Evolutionary conservation across 768 basidiomycete genomes (phyloP).

Genomic region (Mycena kentingensis): DNA sequence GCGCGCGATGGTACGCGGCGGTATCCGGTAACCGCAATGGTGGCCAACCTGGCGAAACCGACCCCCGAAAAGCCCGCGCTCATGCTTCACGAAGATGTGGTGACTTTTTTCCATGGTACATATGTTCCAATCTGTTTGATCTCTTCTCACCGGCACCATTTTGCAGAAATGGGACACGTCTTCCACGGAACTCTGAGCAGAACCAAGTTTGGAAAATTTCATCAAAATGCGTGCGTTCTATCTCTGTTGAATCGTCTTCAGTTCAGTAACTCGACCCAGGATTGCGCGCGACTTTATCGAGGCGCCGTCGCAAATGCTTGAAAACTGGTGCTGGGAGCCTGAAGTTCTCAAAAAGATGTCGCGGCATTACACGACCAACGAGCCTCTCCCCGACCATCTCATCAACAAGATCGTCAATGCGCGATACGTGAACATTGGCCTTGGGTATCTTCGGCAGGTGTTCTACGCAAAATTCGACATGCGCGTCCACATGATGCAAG

Average conservation of each 20-base stretch:
- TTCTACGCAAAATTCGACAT: conserved; percentile 84
- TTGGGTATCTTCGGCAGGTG: conserved; percentile 80
- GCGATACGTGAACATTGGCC: conserved; percentile 79
- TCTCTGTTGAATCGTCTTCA: no score
- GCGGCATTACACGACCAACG: conserved; percentile 76
- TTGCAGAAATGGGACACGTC: conserved; percentile 80
- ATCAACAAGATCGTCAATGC: conserved; percentile 82
- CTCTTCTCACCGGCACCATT: no score
- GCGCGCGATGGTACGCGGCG: conserved; percentile 55
- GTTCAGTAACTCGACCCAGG: conserved; percentile 34
- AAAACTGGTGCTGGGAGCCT: conserved; percentile 92
- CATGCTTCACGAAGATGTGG: conserved; percentile 86
- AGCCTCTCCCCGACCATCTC: conserved; percentile 68
- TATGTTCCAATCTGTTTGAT: no score
- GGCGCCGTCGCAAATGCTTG: conserved; percentile 90
- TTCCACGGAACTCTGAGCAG: conserved; percentile 69
- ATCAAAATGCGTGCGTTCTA: conserved; percentile 66
- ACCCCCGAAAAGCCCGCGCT: conserved; percentile 79
- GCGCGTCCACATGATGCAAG: conserved; percentile 70
- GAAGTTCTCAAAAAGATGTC: conserved; percentile 77
- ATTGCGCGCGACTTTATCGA: conserved; percentile 85
- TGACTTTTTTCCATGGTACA: conserved; percentile 93
- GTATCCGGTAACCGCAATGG: conserved; percentile 84
- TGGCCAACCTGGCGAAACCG: conserved; percentile 87
- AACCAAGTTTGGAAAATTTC: conserved; percentile 76